phyloP scores from a whole-genome alignment of 73 alveolate genomes.

The Tetrahymena elliotti region DNA sequence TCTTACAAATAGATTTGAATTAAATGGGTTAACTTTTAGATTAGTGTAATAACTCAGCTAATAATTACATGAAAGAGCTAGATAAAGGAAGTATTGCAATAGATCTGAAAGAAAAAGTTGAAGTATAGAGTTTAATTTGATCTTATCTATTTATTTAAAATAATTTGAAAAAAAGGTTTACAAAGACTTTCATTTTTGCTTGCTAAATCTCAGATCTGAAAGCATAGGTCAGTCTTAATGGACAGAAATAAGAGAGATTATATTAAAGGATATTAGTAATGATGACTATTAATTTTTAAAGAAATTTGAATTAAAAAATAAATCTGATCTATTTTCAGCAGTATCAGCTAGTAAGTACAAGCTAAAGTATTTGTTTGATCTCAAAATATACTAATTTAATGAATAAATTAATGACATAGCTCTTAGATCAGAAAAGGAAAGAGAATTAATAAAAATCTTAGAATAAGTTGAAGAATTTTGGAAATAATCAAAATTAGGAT shows the following conservation, averaged over 20 bases:
- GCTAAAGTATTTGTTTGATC: not conserved
- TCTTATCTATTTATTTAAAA: not conserved
- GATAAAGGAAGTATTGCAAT: not conserved
- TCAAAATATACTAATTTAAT: not conserved
- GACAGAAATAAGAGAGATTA: not conserved
- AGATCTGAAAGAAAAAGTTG: not conserved
- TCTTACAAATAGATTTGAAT: not conserved
- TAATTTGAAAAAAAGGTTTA: not conserved
- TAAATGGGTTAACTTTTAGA: not conserved
- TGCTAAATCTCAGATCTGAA: not conserved
- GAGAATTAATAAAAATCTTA: constrained; percentile 27
- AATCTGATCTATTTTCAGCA: not conserved
- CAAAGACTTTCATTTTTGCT: not conserved
- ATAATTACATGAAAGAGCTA: not conserved
- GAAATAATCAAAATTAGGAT: constrained; percentile 17
- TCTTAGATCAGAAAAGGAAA: constrained; percentile 39
- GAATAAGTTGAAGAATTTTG: constrained; percentile 42
- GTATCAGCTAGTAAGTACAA: not conserved
- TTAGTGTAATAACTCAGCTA: not conserved
- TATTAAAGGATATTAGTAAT: not conserved
- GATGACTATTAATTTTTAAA: not conserved
- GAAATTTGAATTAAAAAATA: not conserved
- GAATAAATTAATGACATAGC: constrained; percentile 46
- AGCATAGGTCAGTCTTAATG: not conserved
- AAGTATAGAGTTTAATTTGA: not conserved